A percentile compares a stretch with the other conserved stretches of the same genome.
These are phyloP conservation scores for Xylaria longipes DNA, from an alignment of 495 filamentous ascomycete species.

Conservation along the genomic window DNA sequence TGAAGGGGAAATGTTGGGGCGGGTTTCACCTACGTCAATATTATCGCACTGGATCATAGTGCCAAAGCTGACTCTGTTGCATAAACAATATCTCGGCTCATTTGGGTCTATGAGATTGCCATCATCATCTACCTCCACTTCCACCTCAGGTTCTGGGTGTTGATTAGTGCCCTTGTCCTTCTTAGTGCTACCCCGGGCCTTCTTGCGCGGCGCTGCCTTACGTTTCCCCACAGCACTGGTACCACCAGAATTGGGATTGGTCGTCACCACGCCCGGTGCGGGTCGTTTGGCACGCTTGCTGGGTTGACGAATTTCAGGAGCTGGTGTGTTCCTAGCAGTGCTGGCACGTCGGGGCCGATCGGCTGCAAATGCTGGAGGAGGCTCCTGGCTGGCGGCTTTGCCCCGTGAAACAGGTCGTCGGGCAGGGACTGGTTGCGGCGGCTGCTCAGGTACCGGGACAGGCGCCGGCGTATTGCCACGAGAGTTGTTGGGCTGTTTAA, in stretches of 20 bases:
- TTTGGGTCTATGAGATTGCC: constrained; percentile 84
- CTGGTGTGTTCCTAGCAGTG: constrained; percentile 63
- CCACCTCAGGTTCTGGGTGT: constrained; percentile 50
- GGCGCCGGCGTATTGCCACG: constrained; percentile 31
- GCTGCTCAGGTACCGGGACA: constrained; percentile 28
- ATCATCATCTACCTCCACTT: constrained; percentile 64
- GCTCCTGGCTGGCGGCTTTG: constrained; percentile 58
- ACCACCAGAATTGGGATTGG: constrained; percentile 73
- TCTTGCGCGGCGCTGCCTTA: constrained; percentile 76
- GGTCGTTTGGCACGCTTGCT: constrained; percentile 68
- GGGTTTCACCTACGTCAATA: constrained; percentile 73
- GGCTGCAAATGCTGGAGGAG: constrained; percentile 49
- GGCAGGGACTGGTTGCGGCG: constrained; percentile 25
- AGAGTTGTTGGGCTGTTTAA: constrained; percentile 37
- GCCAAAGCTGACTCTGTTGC: constrained; percentile 89
- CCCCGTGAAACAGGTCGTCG: constrained; percentile 56
- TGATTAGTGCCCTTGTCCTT: constrained; percentile 51
- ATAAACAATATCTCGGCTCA: constrained; percentile 89
- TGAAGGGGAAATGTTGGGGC: too few species aligned
- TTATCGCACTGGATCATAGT: constrained; percentile 97
- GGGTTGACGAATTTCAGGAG: constrained; percentile 52
- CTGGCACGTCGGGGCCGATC: constrained; percentile 63
- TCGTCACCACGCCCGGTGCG: constrained; percentile 77
- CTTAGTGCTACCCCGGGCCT: constrained; percentile 55
- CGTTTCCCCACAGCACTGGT: constrained; percentile 77